These are phyloP conservation scores for Iris macrosiphon DNA, from an alignment of 106 monocot genomes.

Conservation along the genomic window DNA sequence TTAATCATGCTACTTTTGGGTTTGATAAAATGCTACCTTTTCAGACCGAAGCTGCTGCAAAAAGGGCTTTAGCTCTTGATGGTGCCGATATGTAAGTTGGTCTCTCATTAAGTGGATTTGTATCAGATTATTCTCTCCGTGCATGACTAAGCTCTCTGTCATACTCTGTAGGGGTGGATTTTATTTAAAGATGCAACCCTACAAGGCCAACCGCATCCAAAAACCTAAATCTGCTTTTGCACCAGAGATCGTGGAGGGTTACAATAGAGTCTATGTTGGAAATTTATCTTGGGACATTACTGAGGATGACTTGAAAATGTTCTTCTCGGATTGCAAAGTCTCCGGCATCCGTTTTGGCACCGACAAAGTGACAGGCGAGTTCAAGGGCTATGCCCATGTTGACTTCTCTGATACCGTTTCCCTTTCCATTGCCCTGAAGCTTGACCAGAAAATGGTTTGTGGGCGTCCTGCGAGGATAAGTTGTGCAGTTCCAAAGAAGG, in stretches of 20 bases:
- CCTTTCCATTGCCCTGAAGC: conserved; percentile 56
- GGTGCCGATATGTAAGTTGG: conserved; percentile 91
- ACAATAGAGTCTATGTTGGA: conserved; percentile 81
- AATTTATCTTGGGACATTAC: conserved; percentile 89
- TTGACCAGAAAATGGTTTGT: conserved; percentile 62
- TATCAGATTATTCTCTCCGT: neutral
- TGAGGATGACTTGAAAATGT: conserved; percentile 63
- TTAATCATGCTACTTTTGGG: too few species aligned
- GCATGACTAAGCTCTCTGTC: neutral
- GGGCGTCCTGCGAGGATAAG: conserved; percentile 76
- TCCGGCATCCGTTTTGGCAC: conserved; percentile 60
- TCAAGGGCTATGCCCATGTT: conserved; percentile 94
- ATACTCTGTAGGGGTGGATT: conserved; percentile 76
- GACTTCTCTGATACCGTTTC: conserved; percentile 64
- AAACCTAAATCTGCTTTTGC: conserved; percentile 48
- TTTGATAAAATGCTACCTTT: too few species aligned
- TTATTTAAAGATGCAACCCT: conserved; percentile 87
- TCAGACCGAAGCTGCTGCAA: conserved; percentile 97
- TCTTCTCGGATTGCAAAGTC: conserved; percentile 72
- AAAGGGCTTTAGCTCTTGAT: conserved; percentile 83
- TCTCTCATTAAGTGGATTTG: neutral
- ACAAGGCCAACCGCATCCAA: conserved; percentile 35
- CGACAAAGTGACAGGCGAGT: conserved; percentile 81
- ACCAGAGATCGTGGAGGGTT: conserved; percentile 75
- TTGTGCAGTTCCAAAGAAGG: conserved; percentile 69